Evolutionary conservation across 1,284 basidiomycete species (phyloP).

Genomic region (Uromyces viciae-fabae): DNA sequence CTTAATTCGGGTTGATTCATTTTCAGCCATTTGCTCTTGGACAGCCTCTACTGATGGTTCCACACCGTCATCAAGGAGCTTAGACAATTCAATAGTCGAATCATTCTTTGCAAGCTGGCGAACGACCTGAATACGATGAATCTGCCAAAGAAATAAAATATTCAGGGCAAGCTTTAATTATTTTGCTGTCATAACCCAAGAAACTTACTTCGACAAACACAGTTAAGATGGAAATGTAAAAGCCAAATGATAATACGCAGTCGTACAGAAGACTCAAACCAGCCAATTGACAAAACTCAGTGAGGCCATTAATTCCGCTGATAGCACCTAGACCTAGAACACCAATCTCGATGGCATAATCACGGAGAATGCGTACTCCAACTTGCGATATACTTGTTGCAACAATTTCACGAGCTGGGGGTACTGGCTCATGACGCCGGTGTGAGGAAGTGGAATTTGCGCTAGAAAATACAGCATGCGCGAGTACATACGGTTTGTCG

Average conservation of each 20-base stretch:
- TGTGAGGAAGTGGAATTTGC: slow-evolving; percentile 63
- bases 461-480: slow-evolving; percentile 81
- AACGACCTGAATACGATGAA: slow-evolving; percentile 41
- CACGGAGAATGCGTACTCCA: slow-evolving; percentile 79
- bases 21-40: slow-evolving; percentile 26
- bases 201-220: slow-evolving; percentile 75
- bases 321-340: slow-evolving; percentile 83
- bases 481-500: slow-evolving; percentile 91
- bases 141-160: background rate
- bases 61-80: slow-evolving; percentile 32
- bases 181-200: too few relatives aligned
- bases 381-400: slow-evolving; percentile 74
- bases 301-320: slow-evolving; percentile 80
- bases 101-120: slow-evolving; percentile 32
- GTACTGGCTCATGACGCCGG: slow-evolving; percentile 45
- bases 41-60: slow-evolving; percentile 37
- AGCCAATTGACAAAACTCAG: slow-evolving; percentile 91
- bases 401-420: slow-evolving; percentile 67
- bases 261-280: slow-evolving; percentile 80
- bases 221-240: slow-evolving; percentile 80
- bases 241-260: slow-evolving; percentile 82
- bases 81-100: slow-evolving; percentile 33
- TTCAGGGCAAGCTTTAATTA: background rate
- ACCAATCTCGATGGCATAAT: slow-evolving; percentile 86
- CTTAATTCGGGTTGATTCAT: slow-evolving; percentile 34